Evolutionary conservation across 2,329 filamentous ascomycete genomes (phyloP), one percentile per base, ranked within the genome.

Genomic region (Chrysoporthe puriensis): DNA sequence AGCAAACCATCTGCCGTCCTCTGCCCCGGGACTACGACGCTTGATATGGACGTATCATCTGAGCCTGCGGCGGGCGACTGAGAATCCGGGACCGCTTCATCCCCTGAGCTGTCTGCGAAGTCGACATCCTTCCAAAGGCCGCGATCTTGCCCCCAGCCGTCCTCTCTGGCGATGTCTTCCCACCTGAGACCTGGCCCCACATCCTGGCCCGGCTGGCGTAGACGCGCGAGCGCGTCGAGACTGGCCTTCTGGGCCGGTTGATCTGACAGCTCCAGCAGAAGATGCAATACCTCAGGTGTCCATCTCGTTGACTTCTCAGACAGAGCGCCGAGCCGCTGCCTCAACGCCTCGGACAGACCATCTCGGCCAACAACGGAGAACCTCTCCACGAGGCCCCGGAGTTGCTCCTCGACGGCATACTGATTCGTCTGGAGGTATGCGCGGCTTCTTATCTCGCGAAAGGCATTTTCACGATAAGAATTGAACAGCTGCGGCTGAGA

Each of bases 251-350:
- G 85, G 0, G 90, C 86, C 2, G 96, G 95, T 64, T 90, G 86
- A 72, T 97, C 90, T 1, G 95, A 95, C 0, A 98, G 86, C 69
- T 93, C 87, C 8, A 98, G 82, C 13, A 98, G 80, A 0, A 98
- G 79, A 62, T 91, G 89, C 16, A 98, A 81, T 16, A 92, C 84
- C 73, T 98, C 96, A 0, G 94, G 94, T 6, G 88, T 88, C 86
- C 88, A 95, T 78, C 88, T 89, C 56, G 84, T 84, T 46, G 79
- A 81, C 62, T 74, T 67, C 14, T 66, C 58, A 42, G 73, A 69
- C 11, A 77, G 64, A 4, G 71, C 68, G 0, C 71, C 70, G 5
- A 76, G 73, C 16, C 79, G 76, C 43, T 79, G 74, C 13, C 84
- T 80, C 26, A 97, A 78, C 69, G 89, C 86, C 50, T 94, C 89